A percentile compares a stretch with the other conserved stretches of the same genome.
Evolutionary conservation across 352 stramenopile species (phyloP).

Genomic region (Globisporangium solare): DNA sequence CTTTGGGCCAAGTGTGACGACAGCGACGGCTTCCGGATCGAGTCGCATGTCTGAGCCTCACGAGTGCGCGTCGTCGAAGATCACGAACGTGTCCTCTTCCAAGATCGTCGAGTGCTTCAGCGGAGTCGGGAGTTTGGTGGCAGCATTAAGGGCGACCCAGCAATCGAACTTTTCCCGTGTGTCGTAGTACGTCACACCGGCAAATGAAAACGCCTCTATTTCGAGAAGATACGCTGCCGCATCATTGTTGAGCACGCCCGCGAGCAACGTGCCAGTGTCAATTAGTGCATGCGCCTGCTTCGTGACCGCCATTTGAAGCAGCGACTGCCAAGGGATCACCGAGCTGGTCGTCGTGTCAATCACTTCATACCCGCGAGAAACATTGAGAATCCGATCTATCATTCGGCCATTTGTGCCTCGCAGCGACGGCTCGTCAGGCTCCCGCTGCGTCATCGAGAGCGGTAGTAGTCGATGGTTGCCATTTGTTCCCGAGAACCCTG

Average conservation of each 20-base stretch:
- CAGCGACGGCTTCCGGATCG: slow-evolving; percentile 43
- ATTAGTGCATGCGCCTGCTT: slow-evolving; percentile 66
- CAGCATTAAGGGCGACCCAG: slow-evolving; percentile 78
- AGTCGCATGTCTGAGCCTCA: slow-evolving; percentile 89
- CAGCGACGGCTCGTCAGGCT: slow-evolving; percentile 46
- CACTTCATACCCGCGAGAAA: slow-evolving; percentile 31
- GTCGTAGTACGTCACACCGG: slow-evolving; percentile 86
- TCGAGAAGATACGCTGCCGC: slow-evolving; percentile 48
- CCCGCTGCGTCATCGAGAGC: slow-evolving; percentile 53
- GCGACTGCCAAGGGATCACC: slow-evolving; percentile 33
- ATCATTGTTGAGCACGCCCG: slow-evolving; percentile 46
- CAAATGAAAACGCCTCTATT: slow-evolving; percentile 20
- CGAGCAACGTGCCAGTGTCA: slow-evolving; percentile 80
- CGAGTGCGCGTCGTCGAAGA: slow-evolving; percentile 89
- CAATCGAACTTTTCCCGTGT: slow-evolving; percentile 35
- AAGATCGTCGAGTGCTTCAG: slow-evolving; percentile 64
- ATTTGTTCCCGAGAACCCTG: slow-evolving; percentile 90
- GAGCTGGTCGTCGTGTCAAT: slow-evolving; percentile 7
- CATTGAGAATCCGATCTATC: slow-evolving; percentile 64
- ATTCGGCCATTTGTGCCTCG: slow-evolving; percentile 84
- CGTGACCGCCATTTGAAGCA: slow-evolving; percentile 37
- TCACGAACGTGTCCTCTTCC: slow-evolving; percentile 85
- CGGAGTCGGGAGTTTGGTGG: slow-evolving; percentile 28
- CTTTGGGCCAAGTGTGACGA: slow-evolving; percentile 81
- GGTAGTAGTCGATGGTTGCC: slow-evolving; percentile 83